Conservation (phyloP, 768 basidiomycete species). For the Erythrobasidium yunnanense region DNA sequence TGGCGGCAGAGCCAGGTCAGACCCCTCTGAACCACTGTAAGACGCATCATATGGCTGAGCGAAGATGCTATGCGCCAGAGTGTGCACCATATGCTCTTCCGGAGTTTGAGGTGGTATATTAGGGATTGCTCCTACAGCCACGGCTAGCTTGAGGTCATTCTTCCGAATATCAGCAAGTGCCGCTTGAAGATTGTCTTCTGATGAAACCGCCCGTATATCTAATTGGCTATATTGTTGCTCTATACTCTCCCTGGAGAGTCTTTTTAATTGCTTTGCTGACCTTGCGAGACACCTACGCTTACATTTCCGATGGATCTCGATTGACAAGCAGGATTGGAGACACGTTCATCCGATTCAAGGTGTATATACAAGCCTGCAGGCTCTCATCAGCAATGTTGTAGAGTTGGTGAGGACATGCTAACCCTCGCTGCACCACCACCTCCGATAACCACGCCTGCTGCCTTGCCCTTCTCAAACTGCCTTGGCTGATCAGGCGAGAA, state of each 20-base stretch:
- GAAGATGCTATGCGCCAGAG: neutral
- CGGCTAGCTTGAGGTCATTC: no score
- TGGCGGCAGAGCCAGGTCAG: neutral
- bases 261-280: no score
- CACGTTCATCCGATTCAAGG: neutral
- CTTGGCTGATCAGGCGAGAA: neutral
- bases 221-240: no score
- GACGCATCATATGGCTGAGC: neutral
- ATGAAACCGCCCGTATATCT: no score
- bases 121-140: slow-evolving; percentile 3
- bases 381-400: neutral
- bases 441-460: neutral
- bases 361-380: neutral
- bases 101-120: neutral
- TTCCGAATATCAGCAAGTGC: no score
- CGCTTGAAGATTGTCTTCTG: no score
- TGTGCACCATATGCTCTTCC: slow-evolving; percentile 7
- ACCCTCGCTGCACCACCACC: slow-evolving; percentile 4
- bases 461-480: neutral
- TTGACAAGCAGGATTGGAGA: neutral
- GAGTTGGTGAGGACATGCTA: neutral
- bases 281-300: no score
- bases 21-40: neutral
- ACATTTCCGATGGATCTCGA: slow-evolving; percentile 4
- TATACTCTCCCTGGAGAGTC: no score